These are phyloP conservation scores for Parmelia sp. DNA, from an alignment of 495 filamentous ascomycete genomes.

Conservation along the genomic window DNA sequence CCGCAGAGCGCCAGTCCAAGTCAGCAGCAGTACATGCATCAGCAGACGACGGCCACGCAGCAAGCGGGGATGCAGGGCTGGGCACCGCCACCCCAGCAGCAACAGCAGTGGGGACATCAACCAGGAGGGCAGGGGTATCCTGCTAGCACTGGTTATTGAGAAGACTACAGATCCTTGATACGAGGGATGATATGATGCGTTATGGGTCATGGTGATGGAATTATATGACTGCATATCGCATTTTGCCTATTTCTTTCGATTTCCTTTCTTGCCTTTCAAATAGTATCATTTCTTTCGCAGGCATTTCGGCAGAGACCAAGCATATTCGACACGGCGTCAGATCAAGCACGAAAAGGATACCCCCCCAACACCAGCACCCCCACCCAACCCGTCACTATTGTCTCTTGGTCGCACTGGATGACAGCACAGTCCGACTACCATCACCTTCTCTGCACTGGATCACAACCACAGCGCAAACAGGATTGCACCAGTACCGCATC, in stretches of 20 bases:
- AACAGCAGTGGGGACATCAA: slow-evolving; percentile 12
- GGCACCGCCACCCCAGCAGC: slow-evolving; percentile 30
- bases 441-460: not conserved
- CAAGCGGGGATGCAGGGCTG: slow-evolving; percentile 45
- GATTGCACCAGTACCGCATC: not conserved
- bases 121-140: slow-evolving; percentile 19
- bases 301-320: not conserved
- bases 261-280: not conserved
- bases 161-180: not conserved
- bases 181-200: not conserved
- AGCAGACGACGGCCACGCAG: slow-evolving; percentile 38
- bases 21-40: slow-evolving; percentile 48
- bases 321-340: not conserved
- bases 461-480: not conserved
- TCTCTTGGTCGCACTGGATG: not conserved
- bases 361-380: not conserved
- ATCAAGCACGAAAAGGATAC: not conserved
- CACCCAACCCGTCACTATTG: not conserved
- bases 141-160: slow-evolving; percentile 19
- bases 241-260: not conserved
- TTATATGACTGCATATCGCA: not conserved
- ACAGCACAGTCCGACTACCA: not conserved
- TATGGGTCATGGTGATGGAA: slow-evolving; percentile 6
- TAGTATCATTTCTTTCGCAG: not conserved
- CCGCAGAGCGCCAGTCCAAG: slow-evolving; percentile 39